Evolutionary conservation across 176 grass and related monocot species (phyloP).

Genomic region (Leersia perrieri): DNA sequence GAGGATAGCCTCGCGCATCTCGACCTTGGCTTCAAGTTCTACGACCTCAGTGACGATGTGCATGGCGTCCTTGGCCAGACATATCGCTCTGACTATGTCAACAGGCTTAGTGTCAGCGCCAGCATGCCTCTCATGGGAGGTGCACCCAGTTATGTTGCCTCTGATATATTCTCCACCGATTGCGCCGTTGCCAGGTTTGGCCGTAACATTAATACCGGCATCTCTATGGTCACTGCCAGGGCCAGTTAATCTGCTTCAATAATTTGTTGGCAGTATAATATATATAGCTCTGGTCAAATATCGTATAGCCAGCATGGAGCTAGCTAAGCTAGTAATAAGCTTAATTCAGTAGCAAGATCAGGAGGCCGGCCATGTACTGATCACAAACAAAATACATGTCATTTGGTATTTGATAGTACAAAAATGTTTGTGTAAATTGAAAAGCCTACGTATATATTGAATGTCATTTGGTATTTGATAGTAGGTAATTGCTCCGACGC

Average conservation of each 20-base stretch:
- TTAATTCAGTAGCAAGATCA: too few species aligned
- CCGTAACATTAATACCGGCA: neutral
- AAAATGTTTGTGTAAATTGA: too few species aligned
- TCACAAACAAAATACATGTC: too few species aligned
- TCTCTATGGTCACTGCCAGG: slow-evolving; percentile 14
- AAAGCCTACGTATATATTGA: too few species aligned
- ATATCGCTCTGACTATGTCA: slow-evolving; percentile 47
- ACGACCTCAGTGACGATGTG: slow-evolving; percentile 33
- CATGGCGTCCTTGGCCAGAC: slow-evolving; percentile 71
- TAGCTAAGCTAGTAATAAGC: too few species aligned
- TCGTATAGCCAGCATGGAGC: too few species aligned
- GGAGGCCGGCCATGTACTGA: too few species aligned
- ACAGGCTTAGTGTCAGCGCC: slow-evolving; percentile 39
- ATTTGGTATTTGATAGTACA: too few species aligned
- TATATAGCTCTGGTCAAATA: too few species aligned
- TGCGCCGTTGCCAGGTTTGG: slow-evolving; percentile 49
- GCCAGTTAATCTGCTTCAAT: neutral
- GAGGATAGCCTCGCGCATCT: slow-evolving; percentile 42
- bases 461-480: too few species aligned
- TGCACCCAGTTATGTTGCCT: slow-evolving; percentile 15
- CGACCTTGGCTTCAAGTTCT: slow-evolving; percentile 49
- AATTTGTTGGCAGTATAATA: too few species aligned
- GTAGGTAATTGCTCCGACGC: too few species aligned
- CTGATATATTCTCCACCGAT: slow-evolving; percentile 50
- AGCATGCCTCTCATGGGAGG: slow-evolving; percentile 69